Evolutionary conservation across 2,329 filamentous ascomycete genomes (phyloP), one percentile per base, ranked within the genome.

Genomic region (Colletotrichum nymphaeae): DNA sequence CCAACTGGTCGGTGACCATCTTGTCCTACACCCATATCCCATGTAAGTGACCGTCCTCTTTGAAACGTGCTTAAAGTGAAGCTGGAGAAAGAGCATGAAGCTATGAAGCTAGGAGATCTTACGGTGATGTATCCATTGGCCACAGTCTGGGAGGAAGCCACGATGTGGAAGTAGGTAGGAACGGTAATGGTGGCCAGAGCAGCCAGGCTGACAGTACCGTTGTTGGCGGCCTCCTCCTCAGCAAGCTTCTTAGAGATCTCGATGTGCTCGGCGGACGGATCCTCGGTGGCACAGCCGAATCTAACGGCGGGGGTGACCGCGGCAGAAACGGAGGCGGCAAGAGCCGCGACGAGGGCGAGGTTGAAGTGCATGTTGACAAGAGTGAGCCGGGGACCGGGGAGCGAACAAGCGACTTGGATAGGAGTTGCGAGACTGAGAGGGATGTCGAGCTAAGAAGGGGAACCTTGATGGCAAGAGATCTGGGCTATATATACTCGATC

Each of bases 81-180:
- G 16, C 16, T 42, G 6, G 37, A 14, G 5, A 19, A 19, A 7
- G 37, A 42, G 5, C 32, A 35, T 35, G 32, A 19, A 42, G 37
- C 37, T 42, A 19, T 19, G 16, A 19, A 42, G 37, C 37, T 42
- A 42, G 9, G 19, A 49, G 7, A n/a, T 26, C 80, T 77, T 77
- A 83, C 82, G 9, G 79, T 82, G 58, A 83, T 67, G 66, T 83
- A 83, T 26, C 82, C 82, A 56, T 79, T 81, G 49, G 71, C 72
- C 22, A 77, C 64, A 2, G 77, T 75, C 19, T 57, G 76, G 14
- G 78, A 79, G 5, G 78, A 71, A 16, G 83, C 79, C 62, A 84
- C 78, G 24, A 84, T 78, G 76, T 84, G 82, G 75, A 84, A 81
- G 75, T 84, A 83, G 57, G 83, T 81, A 72, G 85, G 83, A 49